A percentile compares a stretch with the other conserved stretches of the same genome.
Evolutionary conservation across 2,329 filamentous ascomycete species (phyloP).

Genomic region (Penicillium nordicum): DNA sequence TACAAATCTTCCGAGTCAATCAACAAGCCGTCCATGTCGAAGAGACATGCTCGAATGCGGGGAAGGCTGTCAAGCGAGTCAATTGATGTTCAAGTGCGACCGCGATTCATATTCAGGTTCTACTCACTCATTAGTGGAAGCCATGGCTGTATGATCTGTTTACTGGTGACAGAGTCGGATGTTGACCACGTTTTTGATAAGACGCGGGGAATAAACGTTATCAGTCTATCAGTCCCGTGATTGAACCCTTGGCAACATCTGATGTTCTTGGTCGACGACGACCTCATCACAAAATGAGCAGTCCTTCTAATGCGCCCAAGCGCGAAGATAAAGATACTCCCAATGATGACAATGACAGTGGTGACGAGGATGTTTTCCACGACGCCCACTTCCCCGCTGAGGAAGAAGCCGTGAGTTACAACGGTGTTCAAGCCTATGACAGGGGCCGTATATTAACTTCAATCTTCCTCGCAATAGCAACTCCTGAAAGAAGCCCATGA

Average conservation of each 20-base stretch:
- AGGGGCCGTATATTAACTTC: constrained; percentile 7
- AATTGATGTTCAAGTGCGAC: neutral
- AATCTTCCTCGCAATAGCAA: constrained; percentile 43
- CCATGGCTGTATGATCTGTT: constrained; percentile 10
- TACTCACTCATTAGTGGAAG: constrained; percentile 4
- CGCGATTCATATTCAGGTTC: neutral
- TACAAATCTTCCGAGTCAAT: constrained; percentile 92
- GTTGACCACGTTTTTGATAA: constrained; percentile 11
- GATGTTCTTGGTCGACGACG: neutral
- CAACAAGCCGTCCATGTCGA: constrained; percentile 97
- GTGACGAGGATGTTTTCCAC: constrained; percentile 41
- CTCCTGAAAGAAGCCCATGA: constrained; percentile 69
- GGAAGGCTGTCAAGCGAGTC: constrained; percentile 57
- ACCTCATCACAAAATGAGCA: constrained; percentile 23
- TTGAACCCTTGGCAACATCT: constrained; percentile 11
- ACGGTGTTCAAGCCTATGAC: neutral
- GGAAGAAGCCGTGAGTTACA: constrained; percentile 45
- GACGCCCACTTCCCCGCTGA: constrained; percentile 46
- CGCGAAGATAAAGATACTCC: constrained; percentile 8
- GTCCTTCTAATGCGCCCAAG: constrained; percentile 1
- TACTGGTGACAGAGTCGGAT: neutral
- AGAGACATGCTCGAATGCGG: constrained; percentile 83
- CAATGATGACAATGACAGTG: constrained; percentile 29
- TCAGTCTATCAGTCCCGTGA: constrained; percentile 24
- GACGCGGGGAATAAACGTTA: constrained; percentile 15